These are phyloP conservation scores for Sistotremastrum suecicum DNA, from an alignment of 768 basidiomycete species.

Conservation along the genomic window DNA sequence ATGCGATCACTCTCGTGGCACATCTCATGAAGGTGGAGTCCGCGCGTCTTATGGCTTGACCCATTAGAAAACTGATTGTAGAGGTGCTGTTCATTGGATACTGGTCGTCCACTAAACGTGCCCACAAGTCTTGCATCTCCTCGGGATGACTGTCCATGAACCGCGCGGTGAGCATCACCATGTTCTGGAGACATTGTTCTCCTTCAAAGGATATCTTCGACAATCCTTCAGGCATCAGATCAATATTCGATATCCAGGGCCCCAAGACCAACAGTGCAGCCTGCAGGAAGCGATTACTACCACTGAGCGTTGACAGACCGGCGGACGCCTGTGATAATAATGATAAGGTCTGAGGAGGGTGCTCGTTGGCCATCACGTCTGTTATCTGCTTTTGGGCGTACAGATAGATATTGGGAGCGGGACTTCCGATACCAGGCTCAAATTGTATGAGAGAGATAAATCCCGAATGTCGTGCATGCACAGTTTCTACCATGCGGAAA, in stretches of 20 bases:
- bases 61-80: conserved; percentile 68
- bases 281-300: too few species aligned
- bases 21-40: conserved; percentile 65
- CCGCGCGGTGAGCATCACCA: conserved; percentile 70
- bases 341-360: conserved; percentile 43
- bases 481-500: conserved; percentile 60
- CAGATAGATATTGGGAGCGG: conserved; percentile 62
- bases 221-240: conserved; percentile 48
- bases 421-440: conserved; percentile 58
- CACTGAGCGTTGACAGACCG: conserved; percentile 33
- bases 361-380: conserved; percentile 66
- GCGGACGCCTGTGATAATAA: conserved; percentile 59
- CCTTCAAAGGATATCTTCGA: conserved; percentile 44
- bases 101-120: conserved; percentile 57
- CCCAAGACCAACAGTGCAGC: conserved; percentile 62
- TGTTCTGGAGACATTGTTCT: conserved; percentile 55
- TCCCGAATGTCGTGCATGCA: conserved; percentile 56
- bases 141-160: conserved; percentile 64
- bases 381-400: conserved; percentile 69
- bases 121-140: conserved; percentile 71
- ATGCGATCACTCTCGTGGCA: conserved; percentile 71
- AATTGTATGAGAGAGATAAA: conserved; percentile 56
- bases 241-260: conserved; percentile 70
- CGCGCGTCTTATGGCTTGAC: conserved; percentile 76
- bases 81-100: conserved; percentile 65